These are phyloP conservation scores for Daldinia grandis DNA, from an alignment of 495 filamentous ascomycete species.

Conservation along the genomic window DNA sequence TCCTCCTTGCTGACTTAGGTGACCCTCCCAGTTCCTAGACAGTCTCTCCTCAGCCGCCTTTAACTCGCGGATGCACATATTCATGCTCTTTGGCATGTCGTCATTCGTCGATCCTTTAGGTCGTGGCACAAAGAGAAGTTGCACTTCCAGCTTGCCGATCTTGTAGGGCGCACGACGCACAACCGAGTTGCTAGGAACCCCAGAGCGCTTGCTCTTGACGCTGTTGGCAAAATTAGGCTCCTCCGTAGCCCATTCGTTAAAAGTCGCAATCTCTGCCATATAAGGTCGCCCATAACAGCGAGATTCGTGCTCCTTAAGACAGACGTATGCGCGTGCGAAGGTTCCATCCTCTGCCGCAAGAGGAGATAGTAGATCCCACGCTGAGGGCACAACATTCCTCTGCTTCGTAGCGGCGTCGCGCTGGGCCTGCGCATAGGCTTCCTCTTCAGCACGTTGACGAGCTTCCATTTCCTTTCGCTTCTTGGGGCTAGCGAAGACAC, in stretches of 20 bases:
- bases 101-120: constrained; percentile 89
- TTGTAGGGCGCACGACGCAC: constrained; percentile 84
- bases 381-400: constrained; percentile 62
- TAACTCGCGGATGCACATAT: constrained; percentile 89
- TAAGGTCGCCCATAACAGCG: constrained; percentile 86
- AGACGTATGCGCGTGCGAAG: constrained; percentile 91
- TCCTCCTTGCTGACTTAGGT: constrained; percentile 93
- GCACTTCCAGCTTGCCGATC: constrained; percentile 90
- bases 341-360: constrained; percentile 89
- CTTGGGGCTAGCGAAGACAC: constrained; percentile 91
- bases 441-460: constrained; percentile 78
- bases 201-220: constrained; percentile 84
- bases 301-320: constrained; percentile 88
- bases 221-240: constrained; percentile 72
- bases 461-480: constrained; percentile 93
- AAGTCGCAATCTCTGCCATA: constrained; percentile 86
- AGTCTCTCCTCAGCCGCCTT: constrained; percentile 81
- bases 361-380: constrained; percentile 87
- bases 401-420: constrained; percentile 71
- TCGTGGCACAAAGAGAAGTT: constrained; percentile 92
- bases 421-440: constrained; percentile 69
- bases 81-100: constrained; percentile 99
- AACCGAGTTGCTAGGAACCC: constrained; percentile 62
- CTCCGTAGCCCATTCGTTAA: constrained; percentile 98
- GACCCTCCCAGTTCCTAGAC: constrained; percentile 81